phyloP scores from a whole-genome alignment of 495 filamentous ascomycete genomes.

The Mytilinidion resinicola region DNA sequence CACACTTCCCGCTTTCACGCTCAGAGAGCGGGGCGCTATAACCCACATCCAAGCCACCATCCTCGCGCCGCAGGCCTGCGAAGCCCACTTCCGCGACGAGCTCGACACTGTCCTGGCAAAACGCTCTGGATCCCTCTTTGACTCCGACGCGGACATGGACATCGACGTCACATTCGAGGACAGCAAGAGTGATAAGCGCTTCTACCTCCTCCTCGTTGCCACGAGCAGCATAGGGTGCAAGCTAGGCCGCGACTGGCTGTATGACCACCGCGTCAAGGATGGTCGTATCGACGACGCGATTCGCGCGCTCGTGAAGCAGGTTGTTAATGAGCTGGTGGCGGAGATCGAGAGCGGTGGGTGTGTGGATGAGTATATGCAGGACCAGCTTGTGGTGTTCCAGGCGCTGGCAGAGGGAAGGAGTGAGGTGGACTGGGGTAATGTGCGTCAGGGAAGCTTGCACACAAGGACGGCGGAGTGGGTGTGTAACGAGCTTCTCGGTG shows the following conservation, averaged over 20 bases:
- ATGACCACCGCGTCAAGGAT: slow-evolving; percentile 38
- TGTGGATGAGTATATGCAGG: slow-evolving; percentile 68
- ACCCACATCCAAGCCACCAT: slow-evolving; percentile 57
- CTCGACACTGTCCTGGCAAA: slow-evolving; percentile 10
- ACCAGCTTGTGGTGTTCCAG: slow-evolving; percentile 79
- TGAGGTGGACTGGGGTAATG: slow-evolving; percentile 29
- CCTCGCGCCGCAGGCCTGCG: slow-evolving; percentile 42
- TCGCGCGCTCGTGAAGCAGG: slow-evolving; percentile 37
- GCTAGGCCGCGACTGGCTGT: slow-evolving; percentile 62
- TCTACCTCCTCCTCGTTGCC: slow-evolving; percentile 70
- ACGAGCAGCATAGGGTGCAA: slow-evolving; percentile 54
- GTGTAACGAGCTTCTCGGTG: slow-evolving; percentile 47
- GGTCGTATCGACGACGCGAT: slow-evolving; percentile 14
- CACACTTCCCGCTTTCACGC: slow-evolving; percentile 44
- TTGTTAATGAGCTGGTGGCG: slow-evolving; percentile 51
- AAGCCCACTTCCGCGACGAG: slow-evolving; percentile 21
- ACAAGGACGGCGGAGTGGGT: slow-evolving; percentile 74
- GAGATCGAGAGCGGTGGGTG: slow-evolving; percentile 51
- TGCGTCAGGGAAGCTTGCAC: slow-evolving; percentile 41
- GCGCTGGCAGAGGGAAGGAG: slow-evolving; percentile 57
- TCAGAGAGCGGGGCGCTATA: slow-evolving; percentile 44
- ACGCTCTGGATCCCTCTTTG: slow-evolving; percentile 27
- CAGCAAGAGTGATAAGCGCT: slow-evolving; percentile 51
- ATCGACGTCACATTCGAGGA: slow-evolving; percentile 54
- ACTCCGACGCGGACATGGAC: slow-evolving; percentile 18